Percentiles rank a stretch among this genome's conserved stretches.
Evolutionary conservation across 164 flowering plant species (phyloP).

Genomic region (Berberis vulgaris): DNA sequence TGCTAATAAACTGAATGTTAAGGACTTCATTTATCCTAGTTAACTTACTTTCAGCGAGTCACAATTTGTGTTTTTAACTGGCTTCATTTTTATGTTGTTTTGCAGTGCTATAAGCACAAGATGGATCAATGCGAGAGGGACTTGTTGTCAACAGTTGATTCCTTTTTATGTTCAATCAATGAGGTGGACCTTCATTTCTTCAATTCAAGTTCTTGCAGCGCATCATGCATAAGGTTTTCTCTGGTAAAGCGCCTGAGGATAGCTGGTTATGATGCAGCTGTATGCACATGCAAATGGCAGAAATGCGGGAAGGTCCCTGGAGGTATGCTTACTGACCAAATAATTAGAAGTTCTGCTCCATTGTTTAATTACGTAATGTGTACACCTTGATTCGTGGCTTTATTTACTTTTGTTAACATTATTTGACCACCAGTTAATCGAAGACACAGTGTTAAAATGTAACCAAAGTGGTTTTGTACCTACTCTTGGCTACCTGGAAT

Average conservation of each 20-base stretch:
- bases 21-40: too few species aligned
- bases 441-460: too few species aligned
- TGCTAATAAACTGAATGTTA: too few species aligned
- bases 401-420: too few species aligned
- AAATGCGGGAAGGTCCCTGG: slow-evolving; percentile 77
- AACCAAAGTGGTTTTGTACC: too few species aligned
- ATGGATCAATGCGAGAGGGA: slow-evolving; percentile 55
- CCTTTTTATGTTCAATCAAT: slow-evolving; percentile 45
- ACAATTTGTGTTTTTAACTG: not conserved
- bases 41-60: too few species aligned
- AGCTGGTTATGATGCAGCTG: slow-evolving; percentile 85
- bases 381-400: too few species aligned
- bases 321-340: slow-evolving; percentile 33
- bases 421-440: too few species aligned
- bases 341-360: not conserved
- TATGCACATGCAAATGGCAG: slow-evolving; percentile 71
- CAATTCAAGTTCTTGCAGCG: slow-evolving; percentile 50
- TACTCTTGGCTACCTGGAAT: too few species aligned
- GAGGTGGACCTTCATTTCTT: slow-evolving; percentile 44
- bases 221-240: slow-evolving; percentile 63
- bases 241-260: slow-evolving; percentile 66
- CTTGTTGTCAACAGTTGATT: slow-evolving; percentile 47
- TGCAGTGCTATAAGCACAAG: slow-evolving; percentile 51
- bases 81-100: not conserved
- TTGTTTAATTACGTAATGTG: not conserved